Evolutionary conservation across 495 filamentous ascomycete genomes (phyloP).

Genomic region (Filosporella fistucella): DNA sequence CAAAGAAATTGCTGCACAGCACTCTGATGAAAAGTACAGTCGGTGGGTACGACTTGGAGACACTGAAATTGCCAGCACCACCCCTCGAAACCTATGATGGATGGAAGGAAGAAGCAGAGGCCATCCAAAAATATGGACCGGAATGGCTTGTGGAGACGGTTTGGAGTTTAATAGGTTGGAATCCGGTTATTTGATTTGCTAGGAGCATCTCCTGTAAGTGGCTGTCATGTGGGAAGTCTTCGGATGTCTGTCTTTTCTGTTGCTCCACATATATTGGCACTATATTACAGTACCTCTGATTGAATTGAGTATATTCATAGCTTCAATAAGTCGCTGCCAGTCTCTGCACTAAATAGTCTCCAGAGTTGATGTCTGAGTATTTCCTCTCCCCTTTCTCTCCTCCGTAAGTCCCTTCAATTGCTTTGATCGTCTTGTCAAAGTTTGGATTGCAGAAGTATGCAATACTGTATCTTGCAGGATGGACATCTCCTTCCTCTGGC

Average conservation of each 20-base stretch:
- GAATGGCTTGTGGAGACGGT: conserved; percentile 45
- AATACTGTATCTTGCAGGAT: conserved; percentile 65
- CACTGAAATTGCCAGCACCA: conserved; percentile 10
- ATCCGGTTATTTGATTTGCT: conserved; percentile 19
- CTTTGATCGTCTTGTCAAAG: conserved; percentile 71
- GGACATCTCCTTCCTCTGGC: conserved; percentile 26
- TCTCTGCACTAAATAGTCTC: conserved; percentile 79
- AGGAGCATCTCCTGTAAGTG: too few species aligned
- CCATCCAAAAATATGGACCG: conserved; percentile 16
- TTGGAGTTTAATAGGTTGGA: conserved; percentile 49
- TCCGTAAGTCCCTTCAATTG: conserved; percentile 79
- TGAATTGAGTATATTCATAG: too few species aligned
- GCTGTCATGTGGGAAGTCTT: too few species aligned
- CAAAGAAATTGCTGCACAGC: conserved; percentile 33
- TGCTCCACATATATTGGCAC: too few species aligned
- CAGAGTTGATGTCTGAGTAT: conserved; percentile 72
- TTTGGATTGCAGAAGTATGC: conserved; percentile 95
- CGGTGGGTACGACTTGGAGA: conserved; percentile 9
- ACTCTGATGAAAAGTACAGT: conserved; percentile 24
- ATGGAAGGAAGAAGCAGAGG: background rate
- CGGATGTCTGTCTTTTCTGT: too few species aligned
- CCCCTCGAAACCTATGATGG: conserved; percentile 1
- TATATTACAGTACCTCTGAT: too few species aligned
- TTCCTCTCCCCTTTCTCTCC: conserved; percentile 64
- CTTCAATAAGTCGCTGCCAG: conserved; percentile 61